Evolutionary conservation across 176 grass and related monocot species (phyloP).

Genomic region (Elaeis guineensis): DNA sequence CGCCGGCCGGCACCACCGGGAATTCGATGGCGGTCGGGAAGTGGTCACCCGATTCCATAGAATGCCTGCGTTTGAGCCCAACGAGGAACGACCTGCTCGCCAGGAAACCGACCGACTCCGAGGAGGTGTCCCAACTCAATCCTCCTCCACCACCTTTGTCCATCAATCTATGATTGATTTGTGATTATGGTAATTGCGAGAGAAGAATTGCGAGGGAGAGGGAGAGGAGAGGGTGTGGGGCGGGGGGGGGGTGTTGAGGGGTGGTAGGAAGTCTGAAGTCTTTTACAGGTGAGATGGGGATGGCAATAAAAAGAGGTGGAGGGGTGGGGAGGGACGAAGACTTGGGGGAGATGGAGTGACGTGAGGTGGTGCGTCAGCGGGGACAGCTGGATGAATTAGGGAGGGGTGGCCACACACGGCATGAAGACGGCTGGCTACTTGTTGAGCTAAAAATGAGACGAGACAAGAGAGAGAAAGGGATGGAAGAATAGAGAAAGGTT

Average conservation of each 20-base stretch:
- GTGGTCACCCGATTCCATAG: conserved; percentile 8
- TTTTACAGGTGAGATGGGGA: conserved; percentile 26
- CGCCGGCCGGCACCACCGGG: too few relatives aligned
- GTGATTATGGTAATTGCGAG: background rate
- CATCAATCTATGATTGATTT: too few relatives aligned
- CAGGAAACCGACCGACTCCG: conserved; percentile 25
- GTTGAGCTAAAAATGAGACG: too few relatives aligned
- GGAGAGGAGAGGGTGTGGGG: background rate
- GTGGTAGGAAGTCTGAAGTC: conserved; percentile 41
- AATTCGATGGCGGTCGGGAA: background rate
- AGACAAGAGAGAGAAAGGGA: too few relatives aligned
- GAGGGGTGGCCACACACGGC: background rate
- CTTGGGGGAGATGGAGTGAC: conserved; percentile 24
- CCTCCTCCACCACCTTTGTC: conserved; percentile 13
- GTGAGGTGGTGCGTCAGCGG: conserved; percentile 69
- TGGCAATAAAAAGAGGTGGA: conserved; percentile 31
- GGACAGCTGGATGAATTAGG: conserved; percentile 20
- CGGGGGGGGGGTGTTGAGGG: background rate
- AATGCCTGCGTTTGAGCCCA: background rate
- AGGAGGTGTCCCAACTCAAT: conserved; percentile 37
- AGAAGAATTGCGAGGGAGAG: conserved; percentile 9
- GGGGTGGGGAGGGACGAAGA: background rate
- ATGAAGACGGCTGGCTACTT: too few relatives aligned
- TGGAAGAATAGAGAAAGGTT: too few relatives aligned
- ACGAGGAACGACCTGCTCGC: too few relatives aligned